These are phyloP conservation scores for Leccinum truebloodii DNA, from an alignment of 768 basidiomycete species.

Conservation along the genomic window DNA sequence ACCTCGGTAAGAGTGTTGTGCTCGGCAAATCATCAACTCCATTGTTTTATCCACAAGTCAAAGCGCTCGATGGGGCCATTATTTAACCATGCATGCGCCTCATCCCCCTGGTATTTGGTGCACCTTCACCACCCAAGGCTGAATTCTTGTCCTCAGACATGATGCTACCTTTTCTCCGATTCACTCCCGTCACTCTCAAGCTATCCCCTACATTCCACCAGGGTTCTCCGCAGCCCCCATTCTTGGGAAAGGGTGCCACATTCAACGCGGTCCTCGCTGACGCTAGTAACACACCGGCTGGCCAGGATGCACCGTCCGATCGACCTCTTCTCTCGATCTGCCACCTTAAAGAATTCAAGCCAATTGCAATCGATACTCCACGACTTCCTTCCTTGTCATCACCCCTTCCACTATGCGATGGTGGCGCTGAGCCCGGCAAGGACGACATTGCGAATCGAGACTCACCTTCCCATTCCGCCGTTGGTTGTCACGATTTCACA, in stretches of 20 bases:
- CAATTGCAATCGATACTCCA: not conserved
- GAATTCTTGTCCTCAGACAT: not conserved
- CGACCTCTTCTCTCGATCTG: not conserved
- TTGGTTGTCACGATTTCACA: not conserved
- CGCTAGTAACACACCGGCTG: not conserved
- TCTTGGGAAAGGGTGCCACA: slow-evolving; percentile 7
- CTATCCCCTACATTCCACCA: slow-evolving; percentile 4
- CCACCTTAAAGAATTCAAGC: not conserved
- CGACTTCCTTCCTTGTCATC: not conserved
- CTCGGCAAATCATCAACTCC: not conserved
- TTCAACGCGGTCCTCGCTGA: slow-evolving; percentile 1
- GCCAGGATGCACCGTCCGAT: not conserved
- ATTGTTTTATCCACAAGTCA: slow-evolving; percentile 21
- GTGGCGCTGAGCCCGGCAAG: not conserved
- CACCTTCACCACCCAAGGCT: not conserved
- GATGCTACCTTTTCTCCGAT: slow-evolving; percentile 17
- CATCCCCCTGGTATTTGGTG: not conserved
- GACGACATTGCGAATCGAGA: not conserved
- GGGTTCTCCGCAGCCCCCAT: not conserved
- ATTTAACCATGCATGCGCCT: slow-evolving; percentile 16
- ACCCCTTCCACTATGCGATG: not conserved
- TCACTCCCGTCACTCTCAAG: slow-evolving; percentile 11
- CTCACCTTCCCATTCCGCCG: not conserved
- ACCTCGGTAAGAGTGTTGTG: slow-evolving; percentile 5
- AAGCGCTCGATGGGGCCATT: not conserved